phyloP scores from a whole-genome alignment of 371 early-diverging fungal species.

The Mortierella sp. region DNA sequence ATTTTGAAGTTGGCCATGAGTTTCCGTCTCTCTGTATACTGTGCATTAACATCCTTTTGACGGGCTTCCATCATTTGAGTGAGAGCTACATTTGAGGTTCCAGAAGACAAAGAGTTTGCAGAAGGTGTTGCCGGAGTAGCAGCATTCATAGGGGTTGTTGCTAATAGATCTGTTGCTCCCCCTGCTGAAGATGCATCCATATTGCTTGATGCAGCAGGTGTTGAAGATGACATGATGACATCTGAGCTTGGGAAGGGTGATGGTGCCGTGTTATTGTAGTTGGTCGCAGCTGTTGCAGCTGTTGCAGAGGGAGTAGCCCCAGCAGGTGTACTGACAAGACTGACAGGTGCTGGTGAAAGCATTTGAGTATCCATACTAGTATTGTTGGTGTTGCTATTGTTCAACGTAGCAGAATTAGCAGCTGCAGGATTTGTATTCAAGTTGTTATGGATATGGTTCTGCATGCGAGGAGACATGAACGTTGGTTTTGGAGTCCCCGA shows the following conservation, averaged over 20 bases:
- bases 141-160: constrained; percentile 2
- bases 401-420: not conserved
- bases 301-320: constrained; percentile 4
- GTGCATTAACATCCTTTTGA: constrained; percentile 37
- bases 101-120: not conserved
- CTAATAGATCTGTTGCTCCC: not conserved
- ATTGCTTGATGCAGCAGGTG: constrained; percentile 21
- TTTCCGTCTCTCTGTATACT: constrained; percentile 32
- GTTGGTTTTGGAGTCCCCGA: constrained; percentile 45
- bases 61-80: constrained; percentile 51
- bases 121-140: constrained; percentile 34
- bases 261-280: not conserved
- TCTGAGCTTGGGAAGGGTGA: constrained; percentile 31
- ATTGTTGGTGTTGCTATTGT: constrained; percentile 3
- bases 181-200: not conserved
- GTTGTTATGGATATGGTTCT: constrained; percentile 48
- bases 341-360: constrained; percentile 32
- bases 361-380: constrained; percentile 19
- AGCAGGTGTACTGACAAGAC: constrained; percentile 31
- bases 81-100: constrained; percentile 7
- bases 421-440: not conserved
- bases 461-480: constrained; percentile 49
- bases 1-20: constrained; percentile 23
- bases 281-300: not conserved
- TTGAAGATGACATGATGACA: constrained; percentile 30